Evolutionary conservation across 805 yeast genomes (phyloP).

Genomic region (Lachancea waltii): DNA sequence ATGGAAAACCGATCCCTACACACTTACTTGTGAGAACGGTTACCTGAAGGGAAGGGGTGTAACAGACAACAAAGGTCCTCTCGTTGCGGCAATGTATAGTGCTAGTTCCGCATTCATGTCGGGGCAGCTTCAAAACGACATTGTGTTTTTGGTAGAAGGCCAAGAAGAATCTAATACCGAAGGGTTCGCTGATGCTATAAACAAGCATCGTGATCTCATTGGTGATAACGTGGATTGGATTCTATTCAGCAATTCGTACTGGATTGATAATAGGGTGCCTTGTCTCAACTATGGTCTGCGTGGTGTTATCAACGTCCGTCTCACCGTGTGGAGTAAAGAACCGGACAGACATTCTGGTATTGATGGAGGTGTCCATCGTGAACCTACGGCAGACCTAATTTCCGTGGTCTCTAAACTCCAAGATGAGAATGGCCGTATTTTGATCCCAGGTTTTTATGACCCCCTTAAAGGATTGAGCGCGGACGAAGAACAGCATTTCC

Average conservation of each 20-base stretch:
- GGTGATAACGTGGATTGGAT: constrained; percentile 81
- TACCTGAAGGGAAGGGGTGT: constrained; percentile 88
- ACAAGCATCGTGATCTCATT: constrained; percentile 43
- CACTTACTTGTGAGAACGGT: constrained; percentile 71
- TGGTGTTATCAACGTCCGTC: constrained; percentile 80
- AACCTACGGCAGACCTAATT: constrained; percentile 83
- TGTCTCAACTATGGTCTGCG: constrained; percentile 91
- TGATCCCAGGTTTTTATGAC: constrained; percentile 65
- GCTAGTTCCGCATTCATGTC: constrained; percentile 62
- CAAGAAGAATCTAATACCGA: constrained; percentile 92
- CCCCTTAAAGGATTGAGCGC: constrained; percentile 53
- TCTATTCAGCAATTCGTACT: constrained; percentile 80
- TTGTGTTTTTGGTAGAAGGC: constrained; percentile 83
- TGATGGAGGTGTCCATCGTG: constrained; percentile 85
- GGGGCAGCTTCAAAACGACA: constrained; percentile 55
- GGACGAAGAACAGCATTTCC: constrained; percentile 55
- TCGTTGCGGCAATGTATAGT: constrained; percentile 78
- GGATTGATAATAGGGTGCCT: constrained; percentile 86
- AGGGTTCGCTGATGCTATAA: constrained; percentile 72
- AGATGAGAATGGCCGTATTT: constrained; percentile 47
- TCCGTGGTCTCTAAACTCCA: constrained; percentile 62
- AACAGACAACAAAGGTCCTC: constrained; percentile 92
- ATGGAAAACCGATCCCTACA: constrained; percentile 80
- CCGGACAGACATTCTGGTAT: constrained; percentile 96
- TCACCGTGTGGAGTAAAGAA: constrained; percentile 60